phyloP scores from a whole-genome alignment of 2,329 filamentous ascomycete genomes.

The Pyrenochaeta sp. region DNA sequence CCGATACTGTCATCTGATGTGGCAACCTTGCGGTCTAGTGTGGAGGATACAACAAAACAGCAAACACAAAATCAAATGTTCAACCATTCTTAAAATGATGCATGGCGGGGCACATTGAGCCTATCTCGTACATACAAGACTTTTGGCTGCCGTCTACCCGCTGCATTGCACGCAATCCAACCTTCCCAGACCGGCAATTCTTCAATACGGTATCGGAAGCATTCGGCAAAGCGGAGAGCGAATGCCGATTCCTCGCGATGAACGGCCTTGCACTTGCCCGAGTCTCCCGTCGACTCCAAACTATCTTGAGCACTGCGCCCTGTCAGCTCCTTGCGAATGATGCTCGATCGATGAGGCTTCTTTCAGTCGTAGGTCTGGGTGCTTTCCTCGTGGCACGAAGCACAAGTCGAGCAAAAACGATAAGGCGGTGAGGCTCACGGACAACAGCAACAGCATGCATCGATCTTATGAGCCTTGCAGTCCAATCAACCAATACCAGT shows the following conservation, averaged over 20 bases:
- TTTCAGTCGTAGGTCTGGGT: too few species aligned
- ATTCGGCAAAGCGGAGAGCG: slow-evolving; percentile 7
- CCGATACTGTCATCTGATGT: too few species aligned
- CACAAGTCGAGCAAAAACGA: not conserved
- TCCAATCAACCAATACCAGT: not conserved
- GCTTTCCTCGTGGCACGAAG: not conserved
- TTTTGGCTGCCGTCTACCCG: not conserved
- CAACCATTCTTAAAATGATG: too few species aligned
- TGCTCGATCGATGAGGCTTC: too few species aligned
- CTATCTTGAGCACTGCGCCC: not conserved
- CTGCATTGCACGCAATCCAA: not conserved
- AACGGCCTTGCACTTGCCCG: not conserved
- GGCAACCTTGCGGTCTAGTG: too few species aligned
- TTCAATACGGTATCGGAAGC: slow-evolving; percentile 1
- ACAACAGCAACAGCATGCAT: not conserved
- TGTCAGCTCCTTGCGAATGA: too few species aligned
- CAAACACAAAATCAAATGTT: too few species aligned
- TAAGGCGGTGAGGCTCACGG: slow-evolving; percentile 11
- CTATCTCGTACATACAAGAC: too few species aligned
- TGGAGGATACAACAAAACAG: too few species aligned
- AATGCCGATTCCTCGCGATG: not conserved
- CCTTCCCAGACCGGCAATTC: slow-evolving; percentile 10
- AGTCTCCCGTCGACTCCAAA: not conserved
- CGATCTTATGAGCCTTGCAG: slow-evolving; percentile 3
- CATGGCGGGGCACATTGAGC: too few species aligned